Conservation (phyloP, 345 rosid species). For the Crucihimalaya himalaica region DNA sequence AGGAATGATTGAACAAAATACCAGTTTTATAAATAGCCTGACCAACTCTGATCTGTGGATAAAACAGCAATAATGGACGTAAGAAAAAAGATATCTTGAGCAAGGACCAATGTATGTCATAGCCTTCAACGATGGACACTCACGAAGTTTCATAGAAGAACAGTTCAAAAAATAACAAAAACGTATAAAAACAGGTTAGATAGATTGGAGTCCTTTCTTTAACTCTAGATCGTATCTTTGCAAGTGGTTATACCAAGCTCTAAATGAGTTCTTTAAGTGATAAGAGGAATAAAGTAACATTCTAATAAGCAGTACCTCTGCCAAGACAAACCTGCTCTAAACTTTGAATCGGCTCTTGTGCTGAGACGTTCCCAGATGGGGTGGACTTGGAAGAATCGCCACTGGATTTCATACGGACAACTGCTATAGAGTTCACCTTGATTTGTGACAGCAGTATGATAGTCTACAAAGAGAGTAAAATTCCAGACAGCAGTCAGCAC, state of each 20-base stretch:
- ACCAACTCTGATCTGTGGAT: constrained; percentile 67
- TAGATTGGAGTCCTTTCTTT: background rate
- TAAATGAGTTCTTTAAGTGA: background rate
- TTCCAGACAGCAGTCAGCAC: constrained; percentile 13
- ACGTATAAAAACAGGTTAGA: constrained; percentile 1
- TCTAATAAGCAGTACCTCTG: constrained; percentile 35
- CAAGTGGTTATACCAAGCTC: constrained; percentile 12
- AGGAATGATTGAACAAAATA: constrained; percentile 89
- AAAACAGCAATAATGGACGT: constrained; percentile 16
- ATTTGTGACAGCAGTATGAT: constrained; percentile 71
- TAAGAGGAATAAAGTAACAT: constrained; percentile 17
- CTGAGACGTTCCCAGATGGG: constrained; percentile 43
- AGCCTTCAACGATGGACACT: background rate
- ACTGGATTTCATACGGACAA: constrained; percentile 65
- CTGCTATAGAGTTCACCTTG: constrained; percentile 76
- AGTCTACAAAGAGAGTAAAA: constrained; percentile 52
- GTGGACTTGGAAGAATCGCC: constrained; percentile 40
- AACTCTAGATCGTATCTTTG: constrained; percentile 3
- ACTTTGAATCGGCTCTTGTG: constrained; percentile 45
- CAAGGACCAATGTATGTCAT: background rate
- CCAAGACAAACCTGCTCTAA: constrained; percentile 72
- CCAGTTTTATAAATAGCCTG: constrained; percentile 73
- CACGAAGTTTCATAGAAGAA: background rate
- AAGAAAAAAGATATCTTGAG: constrained; percentile 1
- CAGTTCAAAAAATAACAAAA: background rate